These are phyloP conservation scores for Cordyceps cicadae DNA, from an alignment of 2,329 filamentous ascomycete genomes.

Conservation along the genomic window DNA sequence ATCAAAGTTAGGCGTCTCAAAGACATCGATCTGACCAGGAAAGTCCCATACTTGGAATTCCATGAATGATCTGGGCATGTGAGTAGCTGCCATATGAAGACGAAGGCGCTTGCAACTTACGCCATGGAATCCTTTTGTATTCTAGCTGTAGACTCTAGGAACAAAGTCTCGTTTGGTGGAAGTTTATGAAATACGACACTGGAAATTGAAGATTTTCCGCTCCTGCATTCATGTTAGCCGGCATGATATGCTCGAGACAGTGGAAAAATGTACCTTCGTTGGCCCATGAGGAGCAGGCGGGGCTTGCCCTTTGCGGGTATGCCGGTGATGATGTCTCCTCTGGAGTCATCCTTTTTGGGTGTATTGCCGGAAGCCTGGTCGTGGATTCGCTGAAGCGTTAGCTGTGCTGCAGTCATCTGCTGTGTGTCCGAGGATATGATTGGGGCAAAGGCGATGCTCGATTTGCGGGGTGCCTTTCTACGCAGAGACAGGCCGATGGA, in stretches of 20 bases:
- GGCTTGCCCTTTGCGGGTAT: slow-evolving; percentile 61
- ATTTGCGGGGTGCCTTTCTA: neutral
- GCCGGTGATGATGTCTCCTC: slow-evolving; percentile 36
- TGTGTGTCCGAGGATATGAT: neutral
- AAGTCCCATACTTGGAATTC: slow-evolving; percentile 99
- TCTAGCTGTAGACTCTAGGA: slow-evolving; percentile 86
- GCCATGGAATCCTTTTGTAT: slow-evolving; percentile 95
- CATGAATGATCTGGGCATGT: slow-evolving; percentile 74
- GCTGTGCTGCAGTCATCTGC: slow-evolving; percentile 44
- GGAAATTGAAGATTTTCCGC: slow-evolving; percentile 95
- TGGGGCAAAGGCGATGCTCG: neutral
- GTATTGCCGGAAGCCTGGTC: slow-evolving; percentile 51
- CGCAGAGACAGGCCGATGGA: neutral
- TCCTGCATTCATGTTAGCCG: slow-evolving; percentile 45
- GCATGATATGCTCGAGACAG: neutral
- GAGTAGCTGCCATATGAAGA: neutral
- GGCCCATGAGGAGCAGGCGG: slow-evolving; percentile 85
- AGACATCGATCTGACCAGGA: slow-evolving; percentile 82
- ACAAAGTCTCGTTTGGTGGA: slow-evolving; percentile 89
- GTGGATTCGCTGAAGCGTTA: slow-evolving; percentile 55
- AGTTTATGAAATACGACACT: slow-evolving; percentile 99
- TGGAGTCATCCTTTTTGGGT: slow-evolving; percentile 40
- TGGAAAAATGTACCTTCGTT: slow-evolving; percentile 59
- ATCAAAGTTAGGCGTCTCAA: slow-evolving; percentile 82
- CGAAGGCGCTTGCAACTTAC: slow-evolving; percentile 45